Base-by-base conservation (phyloP, 768 basidiomycete genomes). In the Naganishia vaughanmartiniae region DNA sequence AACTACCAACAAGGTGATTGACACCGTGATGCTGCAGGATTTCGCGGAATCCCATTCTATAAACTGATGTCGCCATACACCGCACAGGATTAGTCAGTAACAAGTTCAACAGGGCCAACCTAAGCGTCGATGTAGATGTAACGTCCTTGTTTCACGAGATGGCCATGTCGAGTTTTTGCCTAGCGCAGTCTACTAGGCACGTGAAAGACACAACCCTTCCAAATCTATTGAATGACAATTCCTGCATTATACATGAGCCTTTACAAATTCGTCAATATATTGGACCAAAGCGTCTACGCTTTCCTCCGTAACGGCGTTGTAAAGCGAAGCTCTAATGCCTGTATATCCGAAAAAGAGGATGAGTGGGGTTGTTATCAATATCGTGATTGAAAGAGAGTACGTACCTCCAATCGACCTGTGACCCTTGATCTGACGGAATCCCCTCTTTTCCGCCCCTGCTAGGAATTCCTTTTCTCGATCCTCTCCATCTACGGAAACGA, bases 391-490 rank as follows among this genome's bases (percentile, higher is more conserved):
- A 28, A 21, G 60, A n/a, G 26, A 21, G 21, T 33, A 63, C 69
- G 69, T 42, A 76, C 74, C 73, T 51, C 73, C 72, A 15, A 83
- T 91, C 74, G 77, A 92, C 87, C 95, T 86, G 84, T 99, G 96
- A 0, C 96, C 96, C 80, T 92, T 94, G 68, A 96, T 82, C 39
- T 90, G 90, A 75, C 88, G 89, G 86, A 98, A 88, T 0, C 90
- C 91, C 69, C 81, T 83, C 74, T 83, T 84, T 77, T 92, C 89
- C 0, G 94, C 94, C 12, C 90, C 92, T 24, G 85, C 84, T 73
- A 98, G 79, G 80, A 97, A 98, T 75, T 83, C 81, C 75, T 87
- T 86, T 80, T 96, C 84, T 14, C 63, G 68, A 48, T 54, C 69
- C 14, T 66, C 71, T 15, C 71, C 71, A 24, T 84, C 85, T 0